Conservation (phyloP, 1,139 yeast species). For the Magnusiomyces fungicola region DNA sequence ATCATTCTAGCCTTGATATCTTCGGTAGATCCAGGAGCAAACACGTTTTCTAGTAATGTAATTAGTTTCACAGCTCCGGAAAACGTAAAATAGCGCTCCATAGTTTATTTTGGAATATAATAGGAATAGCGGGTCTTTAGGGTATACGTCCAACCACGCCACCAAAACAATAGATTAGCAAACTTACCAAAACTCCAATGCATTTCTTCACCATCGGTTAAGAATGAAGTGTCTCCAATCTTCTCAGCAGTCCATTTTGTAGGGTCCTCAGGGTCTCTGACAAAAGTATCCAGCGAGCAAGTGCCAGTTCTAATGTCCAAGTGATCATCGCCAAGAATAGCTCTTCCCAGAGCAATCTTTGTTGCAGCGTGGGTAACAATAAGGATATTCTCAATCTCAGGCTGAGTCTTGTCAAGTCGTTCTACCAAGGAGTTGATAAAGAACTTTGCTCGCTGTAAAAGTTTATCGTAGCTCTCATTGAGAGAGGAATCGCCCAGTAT, state of each 20-base stretch:
- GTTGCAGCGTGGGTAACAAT: conserved; percentile 81
- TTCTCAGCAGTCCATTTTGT: conserved; percentile 45
- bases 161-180: conserved; percentile 4
- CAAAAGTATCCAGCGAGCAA: conserved; percentile 52
- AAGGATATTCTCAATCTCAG: conserved; percentile 49
- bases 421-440: conserved; percentile 49
- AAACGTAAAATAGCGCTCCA: too few relatives aligned
- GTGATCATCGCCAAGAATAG: conserved; percentile 44
- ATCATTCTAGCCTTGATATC: conserved; percentile 43
- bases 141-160: too few relatives aligned
- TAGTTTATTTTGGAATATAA: too few relatives aligned
- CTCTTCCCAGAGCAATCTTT: conserved; percentile 69
- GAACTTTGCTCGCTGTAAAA: conserved; percentile 46
- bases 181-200: conserved; percentile 68
- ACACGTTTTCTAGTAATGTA: conserved; percentile 35
- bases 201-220: conserved; percentile 80
- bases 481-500: conserved; percentile 48
- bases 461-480: conserved; percentile 63
- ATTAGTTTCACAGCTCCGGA: too few relatives aligned
- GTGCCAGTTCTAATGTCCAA: conserved; percentile 48
- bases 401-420: conserved; percentile 44
- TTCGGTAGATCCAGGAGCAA: conserved; percentile 74
- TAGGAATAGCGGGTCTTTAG: too few relatives aligned
- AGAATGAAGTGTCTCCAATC: conserved; percentile 64
- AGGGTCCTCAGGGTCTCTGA: conserved; percentile 35